A percentile compares a stretch with the other conserved stretches of the same genome.
phyloP scores from a whole-genome alignment of 176 grass and related monocot species.

The Aegilops longissima region DNA sequence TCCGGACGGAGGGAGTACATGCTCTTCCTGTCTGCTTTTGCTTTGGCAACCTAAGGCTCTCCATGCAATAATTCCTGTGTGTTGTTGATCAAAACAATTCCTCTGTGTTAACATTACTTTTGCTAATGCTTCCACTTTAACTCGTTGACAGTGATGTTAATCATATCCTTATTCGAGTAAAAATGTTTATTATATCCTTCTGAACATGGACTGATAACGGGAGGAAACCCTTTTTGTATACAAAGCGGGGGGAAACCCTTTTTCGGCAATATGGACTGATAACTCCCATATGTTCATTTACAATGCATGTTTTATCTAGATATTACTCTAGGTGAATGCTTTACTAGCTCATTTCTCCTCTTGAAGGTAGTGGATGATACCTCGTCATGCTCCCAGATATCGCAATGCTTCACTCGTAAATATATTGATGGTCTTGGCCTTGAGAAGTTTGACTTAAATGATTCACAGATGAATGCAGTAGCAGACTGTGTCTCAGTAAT shows the following conservation, averaged over 20 bases:
- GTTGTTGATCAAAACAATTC: not conserved
- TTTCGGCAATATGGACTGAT: too few relatives aligned
- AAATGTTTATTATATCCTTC: not conserved
- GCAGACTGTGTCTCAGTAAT: too few relatives aligned
- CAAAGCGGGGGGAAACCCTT: too few relatives aligned
- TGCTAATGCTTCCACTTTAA: not conserved
- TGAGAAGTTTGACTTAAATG: too few relatives aligned
- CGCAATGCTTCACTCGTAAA: not conserved
- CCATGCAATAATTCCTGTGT: not conserved
- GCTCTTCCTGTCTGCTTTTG: not conserved
- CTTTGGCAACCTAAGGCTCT: not conserved
- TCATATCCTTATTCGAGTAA: too few relatives aligned
- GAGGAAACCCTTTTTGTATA: too few relatives aligned
- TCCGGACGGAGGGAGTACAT: too few relatives aligned
- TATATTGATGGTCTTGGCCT: not conserved
- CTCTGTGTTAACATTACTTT: not conserved
- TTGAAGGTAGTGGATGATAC: not conserved
- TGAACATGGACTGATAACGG: too few relatives aligned
- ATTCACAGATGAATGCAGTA: too few relatives aligned
- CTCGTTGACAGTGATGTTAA: not conserved
- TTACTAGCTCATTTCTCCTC: not conserved
- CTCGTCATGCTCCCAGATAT: not conserved
- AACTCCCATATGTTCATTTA: not conserved
- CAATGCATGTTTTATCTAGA: not conserved
- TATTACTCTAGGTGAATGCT: not conserved